These are phyloP conservation scores for Pichia norvegensis DNA, from an alignment of 1,139 yeast genomes.

Conservation along the genomic window DNA sequence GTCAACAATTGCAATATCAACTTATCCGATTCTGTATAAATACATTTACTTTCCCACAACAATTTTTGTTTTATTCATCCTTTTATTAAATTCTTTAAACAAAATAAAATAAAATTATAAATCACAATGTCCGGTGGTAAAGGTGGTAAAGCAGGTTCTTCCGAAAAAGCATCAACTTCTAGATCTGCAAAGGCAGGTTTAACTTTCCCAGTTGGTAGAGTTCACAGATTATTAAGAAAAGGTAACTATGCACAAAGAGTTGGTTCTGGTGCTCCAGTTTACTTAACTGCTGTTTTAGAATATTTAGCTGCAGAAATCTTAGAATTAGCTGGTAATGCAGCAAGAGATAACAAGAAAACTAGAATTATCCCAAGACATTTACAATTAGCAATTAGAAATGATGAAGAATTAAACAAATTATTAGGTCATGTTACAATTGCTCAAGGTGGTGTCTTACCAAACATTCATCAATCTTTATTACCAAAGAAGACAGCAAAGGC, in stretches of 20 bases:
- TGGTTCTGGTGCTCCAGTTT: conserved; percentile 98
- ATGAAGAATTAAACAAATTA: conserved; percentile 93
- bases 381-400: conserved; percentile 98
- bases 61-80: background rate
- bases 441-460: conserved; percentile 98
- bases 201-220: conserved; percentile 99
- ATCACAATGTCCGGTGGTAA: conserved; percentile 90
- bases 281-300: conserved; percentile 93
- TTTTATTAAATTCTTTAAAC: background rate
- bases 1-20: background rate
- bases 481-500: conserved; percentile 86
- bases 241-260: conserved; percentile 99
- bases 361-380: conserved; percentile 98
- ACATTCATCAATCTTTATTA: conserved; percentile 90
- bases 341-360: conserved; percentile 95
- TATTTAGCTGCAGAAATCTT: conserved; percentile 96
- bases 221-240: conserved; percentile 92
- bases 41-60: background rate
- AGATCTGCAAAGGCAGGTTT: conserved; percentile 98
- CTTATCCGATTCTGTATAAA: too few relatives aligned
- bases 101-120: background rate
- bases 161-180: conserved; percentile 91
- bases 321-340: conserved; percentile 98
- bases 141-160: conserved; percentile 93
- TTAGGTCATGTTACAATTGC: conserved; percentile 98